These are phyloP conservation scores for Chrysosporium queenslandicum DNA, from an alignment of 2,329 filamentous ascomycete genomes.

Conservation along the genomic window DNA sequence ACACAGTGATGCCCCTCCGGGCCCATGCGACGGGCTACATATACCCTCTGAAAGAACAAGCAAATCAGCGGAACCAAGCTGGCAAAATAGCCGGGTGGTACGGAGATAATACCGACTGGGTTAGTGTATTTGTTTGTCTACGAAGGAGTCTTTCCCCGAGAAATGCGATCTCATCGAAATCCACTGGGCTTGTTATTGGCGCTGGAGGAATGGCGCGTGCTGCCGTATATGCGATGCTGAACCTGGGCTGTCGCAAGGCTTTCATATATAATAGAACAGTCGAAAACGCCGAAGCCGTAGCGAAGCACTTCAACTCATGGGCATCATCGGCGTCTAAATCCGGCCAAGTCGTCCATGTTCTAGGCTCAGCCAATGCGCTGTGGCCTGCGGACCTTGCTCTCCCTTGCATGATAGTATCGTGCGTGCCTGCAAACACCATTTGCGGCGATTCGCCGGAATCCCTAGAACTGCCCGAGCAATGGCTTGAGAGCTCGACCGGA, in stretches of 20 bases:
- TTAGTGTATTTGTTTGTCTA: conserved; percentile 64
- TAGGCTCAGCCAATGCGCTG: conserved; percentile 21
- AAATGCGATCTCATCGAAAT: conserved; percentile 49
- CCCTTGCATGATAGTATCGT: conserved; percentile 32
- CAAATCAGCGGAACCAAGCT: conserved; percentile 47
- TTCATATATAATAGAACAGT: conserved; percentile 32
- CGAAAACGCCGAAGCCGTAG: conserved; percentile 29
- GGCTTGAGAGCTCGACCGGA: conserved; percentile 33
- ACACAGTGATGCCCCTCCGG: conserved; percentile 63
- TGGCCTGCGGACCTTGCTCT: conserved; percentile 23
- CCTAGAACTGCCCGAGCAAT: conserved; percentile 29
- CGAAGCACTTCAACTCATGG: conserved; percentile 30
- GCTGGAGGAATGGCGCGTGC: conserved; percentile 44
- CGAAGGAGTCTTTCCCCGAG: conserved; percentile 62
- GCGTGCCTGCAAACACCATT: conserved; percentile 32
- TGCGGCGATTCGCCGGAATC: conserved; percentile 24
- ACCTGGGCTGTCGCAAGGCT: conserved; percentile 31
- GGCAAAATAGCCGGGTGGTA: conserved; percentile 61
- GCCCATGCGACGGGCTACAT: conserved; percentile 3
- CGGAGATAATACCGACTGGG: conserved; percentile 75
- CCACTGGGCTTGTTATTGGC: conserved; percentile 52
- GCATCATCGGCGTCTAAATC: background rate
- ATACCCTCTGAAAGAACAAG: conserved; percentile 2
- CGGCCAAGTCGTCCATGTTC: conserved; percentile 19
- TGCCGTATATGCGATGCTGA: conserved; percentile 34